These are phyloP conservation scores for Hibiscus mutabilis DNA, from an alignment of 345 rosid genomes.

Conservation along the genomic window DNA sequence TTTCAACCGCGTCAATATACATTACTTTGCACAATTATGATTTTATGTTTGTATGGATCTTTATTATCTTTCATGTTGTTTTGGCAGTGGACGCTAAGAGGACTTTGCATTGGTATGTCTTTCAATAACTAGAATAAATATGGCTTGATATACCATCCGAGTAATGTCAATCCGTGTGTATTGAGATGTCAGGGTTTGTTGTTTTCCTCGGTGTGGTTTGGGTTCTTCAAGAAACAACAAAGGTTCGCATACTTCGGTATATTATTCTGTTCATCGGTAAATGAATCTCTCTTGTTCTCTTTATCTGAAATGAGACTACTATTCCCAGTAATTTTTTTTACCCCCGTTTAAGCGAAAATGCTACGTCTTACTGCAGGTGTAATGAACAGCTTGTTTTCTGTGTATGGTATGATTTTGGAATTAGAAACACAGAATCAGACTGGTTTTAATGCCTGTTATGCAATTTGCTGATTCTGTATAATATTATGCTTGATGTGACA, in stretches of 20 bases:
- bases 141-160: neutral
- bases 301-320: neutral
- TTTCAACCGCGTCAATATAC: neutral
- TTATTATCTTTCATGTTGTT: conserved; percentile 10
- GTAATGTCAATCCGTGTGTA: conserved; percentile 6
- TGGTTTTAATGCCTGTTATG: neutral
- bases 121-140: conserved; percentile 7
- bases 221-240: conserved; percentile 58
- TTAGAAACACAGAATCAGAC: conserved; percentile 6
- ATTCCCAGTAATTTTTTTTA: neutral
- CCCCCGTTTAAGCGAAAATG: neutral
- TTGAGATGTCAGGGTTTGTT: conserved; percentile 41
- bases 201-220: conserved; percentile 51
- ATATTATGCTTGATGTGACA: conserved; percentile 14
- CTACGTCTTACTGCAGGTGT: conserved; percentile 38
- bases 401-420: conserved; percentile 37
- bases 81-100: conserved; percentile 68
- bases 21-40: neutral
- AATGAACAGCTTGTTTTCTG: conserved; percentile 73
- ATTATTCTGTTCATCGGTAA: conserved; percentile 61
- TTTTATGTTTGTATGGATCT: neutral
- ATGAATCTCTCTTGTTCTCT: conserved; percentile 8
- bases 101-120: conserved; percentile 61
- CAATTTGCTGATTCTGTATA: neutral
- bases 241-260: conserved; percentile 40